Evolutionary conservation across 345 rosid genomes (phyloP).

Genomic region (Stellera chamaejasme): DNA sequence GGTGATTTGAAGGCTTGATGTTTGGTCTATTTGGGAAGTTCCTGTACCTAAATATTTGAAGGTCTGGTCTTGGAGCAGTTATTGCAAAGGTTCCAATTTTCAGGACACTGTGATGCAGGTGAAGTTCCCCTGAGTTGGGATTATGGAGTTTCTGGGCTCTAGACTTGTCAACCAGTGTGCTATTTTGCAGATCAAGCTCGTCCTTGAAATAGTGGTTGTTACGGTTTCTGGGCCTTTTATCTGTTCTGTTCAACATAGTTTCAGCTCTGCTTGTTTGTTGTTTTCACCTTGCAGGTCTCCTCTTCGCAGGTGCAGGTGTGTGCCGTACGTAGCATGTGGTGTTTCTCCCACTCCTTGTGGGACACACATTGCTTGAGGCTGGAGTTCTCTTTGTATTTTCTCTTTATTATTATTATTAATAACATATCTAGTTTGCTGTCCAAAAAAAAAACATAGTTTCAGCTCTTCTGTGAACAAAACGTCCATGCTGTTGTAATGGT

Average conservation of each 20-base stretch:
- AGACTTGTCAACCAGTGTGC: not conserved
- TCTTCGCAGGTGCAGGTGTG: no score
- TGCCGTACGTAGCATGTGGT: no score
- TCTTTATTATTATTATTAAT: no score
- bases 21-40: not conserved
- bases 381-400: no score
- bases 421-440: no score
- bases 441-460: constrained; percentile 4
- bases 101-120: not conserved
- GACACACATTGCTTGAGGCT: no score
- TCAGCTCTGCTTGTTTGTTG: no score
- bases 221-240: not conserved
- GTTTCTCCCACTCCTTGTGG: no score
- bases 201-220: not conserved
- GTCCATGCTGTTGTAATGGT: not conserved
- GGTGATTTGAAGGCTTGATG: constrained; percentile 3
- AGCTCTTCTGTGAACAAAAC: constrained; percentile 1
- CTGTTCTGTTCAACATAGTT: not conserved
- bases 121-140: constrained; percentile 10
- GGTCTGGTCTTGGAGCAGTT: not conserved
- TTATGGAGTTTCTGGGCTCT: constrained; percentile 9
- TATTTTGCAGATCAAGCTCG: constrained; percentile 5
- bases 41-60: constrained; percentile 9
- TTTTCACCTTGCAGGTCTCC: no score
- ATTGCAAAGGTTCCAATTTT: not conserved